A percentile compares a stretch with the other conserved stretches of the same genome.
Evolutionary conservation across 371 early-diverging fungal species (phyloP).

Genomic region (Mortierella sp.): DNA sequence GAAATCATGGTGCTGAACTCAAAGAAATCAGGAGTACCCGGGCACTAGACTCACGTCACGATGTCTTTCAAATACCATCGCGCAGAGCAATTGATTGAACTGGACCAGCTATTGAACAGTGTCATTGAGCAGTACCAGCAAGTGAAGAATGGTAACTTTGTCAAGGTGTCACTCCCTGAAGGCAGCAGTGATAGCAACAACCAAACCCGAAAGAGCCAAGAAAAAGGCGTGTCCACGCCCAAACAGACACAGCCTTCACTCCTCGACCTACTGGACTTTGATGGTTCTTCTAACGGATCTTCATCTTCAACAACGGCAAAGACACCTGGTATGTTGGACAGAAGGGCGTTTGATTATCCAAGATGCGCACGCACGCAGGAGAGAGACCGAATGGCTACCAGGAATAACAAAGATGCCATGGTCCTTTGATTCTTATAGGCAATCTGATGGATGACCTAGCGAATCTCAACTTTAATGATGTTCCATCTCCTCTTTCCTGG

Average conservation of each 20-base stretch:
- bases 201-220: slow-evolving; percentile 2
- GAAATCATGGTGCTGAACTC: no score
- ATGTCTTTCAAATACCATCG: not conserved
- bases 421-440: no score
- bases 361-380: not conserved
- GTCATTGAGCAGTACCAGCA: slow-evolving; percentile 81
- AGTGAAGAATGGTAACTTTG: slow-evolving; percentile 69
- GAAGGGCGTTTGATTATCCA: no score
- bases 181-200: not conserved
- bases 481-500: slow-evolving; percentile 46
- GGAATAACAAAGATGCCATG: no score
- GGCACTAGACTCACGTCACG: no score
- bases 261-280: slow-evolving; percentile 32
- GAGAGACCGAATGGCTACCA: no score
- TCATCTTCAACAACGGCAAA: slow-evolving; percentile 25
- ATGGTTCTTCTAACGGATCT: slow-evolving; percentile 13
- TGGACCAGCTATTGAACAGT: slow-evolving; percentile 83
- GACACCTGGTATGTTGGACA: slow-evolving; percentile 20
- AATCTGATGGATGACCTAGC: slow-evolving; percentile 46
- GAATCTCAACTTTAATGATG: slow-evolving; percentile 49
- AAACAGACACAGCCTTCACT: slow-evolving; percentile 26
- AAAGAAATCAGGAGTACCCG: no score
- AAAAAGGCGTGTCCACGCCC: slow-evolving; percentile 4
- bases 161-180: slow-evolving; percentile 51
- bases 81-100: slow-evolving; percentile 61